Conservation (phyloP, 1,284 basidiomycete genomes). For the Heterobasidion parviporum region DNA sequence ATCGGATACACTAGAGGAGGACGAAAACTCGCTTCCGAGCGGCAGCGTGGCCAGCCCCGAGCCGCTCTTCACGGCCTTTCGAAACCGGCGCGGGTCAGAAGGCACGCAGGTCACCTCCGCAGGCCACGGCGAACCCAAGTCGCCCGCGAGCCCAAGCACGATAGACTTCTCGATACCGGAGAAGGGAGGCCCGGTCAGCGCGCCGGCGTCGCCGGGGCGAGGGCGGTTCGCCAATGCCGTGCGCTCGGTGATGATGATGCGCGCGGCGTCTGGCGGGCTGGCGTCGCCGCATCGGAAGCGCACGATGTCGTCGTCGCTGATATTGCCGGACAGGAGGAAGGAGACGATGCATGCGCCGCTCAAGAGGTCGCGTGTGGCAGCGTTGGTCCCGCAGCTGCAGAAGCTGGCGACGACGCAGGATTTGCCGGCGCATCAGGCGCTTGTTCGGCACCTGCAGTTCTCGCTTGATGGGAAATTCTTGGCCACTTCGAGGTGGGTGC, state of each 20-base stretch:
- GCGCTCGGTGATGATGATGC: constrained; percentile 40
- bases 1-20: constrained; percentile 1
- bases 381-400: constrained; percentile 50
- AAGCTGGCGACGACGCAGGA: constrained; percentile 51
- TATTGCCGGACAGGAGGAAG: constrained; percentile 25
- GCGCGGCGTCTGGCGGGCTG: constrained; percentile 22
- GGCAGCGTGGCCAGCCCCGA: constrained; percentile 4
- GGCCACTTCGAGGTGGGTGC: constrained; percentile 56
- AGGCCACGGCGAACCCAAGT: constrained; percentile 1
- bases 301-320: constrained; percentile 23
- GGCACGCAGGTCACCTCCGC: constrained; percentile 1
- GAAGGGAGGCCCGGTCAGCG: constrained; percentile 11
- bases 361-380: constrained; percentile 44
- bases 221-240: constrained; percentile 34
- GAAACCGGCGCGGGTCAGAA: constrained; percentile 7
- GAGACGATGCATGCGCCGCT: constrained; percentile 31
- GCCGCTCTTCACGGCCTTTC: background rate
- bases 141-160: constrained; percentile 9
- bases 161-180: constrained; percentile 16
- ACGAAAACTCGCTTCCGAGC: constrained; percentile 8
- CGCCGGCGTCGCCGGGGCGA: constrained; percentile 17
- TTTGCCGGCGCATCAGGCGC: constrained; percentile 52
- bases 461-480: constrained; percentile 63
- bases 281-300: constrained; percentile 15
- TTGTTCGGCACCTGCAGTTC: constrained; percentile 65